Percentiles rank a stretch among this genome's conserved stretches.
Conservation (phyloP, 23 red algal genomes). For the Gracilaria gracilis region DNA sequence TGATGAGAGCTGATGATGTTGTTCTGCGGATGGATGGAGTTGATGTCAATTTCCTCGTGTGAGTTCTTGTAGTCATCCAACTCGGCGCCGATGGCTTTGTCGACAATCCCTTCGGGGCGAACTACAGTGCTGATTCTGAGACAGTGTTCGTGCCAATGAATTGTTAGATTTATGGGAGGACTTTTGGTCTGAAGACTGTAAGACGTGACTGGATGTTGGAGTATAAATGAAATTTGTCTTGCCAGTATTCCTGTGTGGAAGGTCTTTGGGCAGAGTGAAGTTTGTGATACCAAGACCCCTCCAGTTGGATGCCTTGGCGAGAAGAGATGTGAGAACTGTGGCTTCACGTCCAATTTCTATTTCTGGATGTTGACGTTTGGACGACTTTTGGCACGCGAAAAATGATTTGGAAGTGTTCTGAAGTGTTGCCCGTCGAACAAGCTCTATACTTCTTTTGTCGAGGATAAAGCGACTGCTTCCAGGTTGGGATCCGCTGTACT, state of each 20-base stretch:
- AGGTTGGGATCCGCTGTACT: no score
- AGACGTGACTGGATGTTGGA: not conserved
- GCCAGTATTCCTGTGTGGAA: no score
- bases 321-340: no score
- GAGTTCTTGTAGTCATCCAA: not conserved
- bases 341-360: no score
- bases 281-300: no score
- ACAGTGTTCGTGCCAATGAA: not conserved
- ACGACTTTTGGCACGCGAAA: no score
- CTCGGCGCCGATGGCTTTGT: not conserved
- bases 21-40: not conserved
- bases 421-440: not conserved
- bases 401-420: not conserved
- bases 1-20: conserved; percentile 31
- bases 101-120: conserved; percentile 5
- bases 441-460: no score
- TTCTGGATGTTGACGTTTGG: no score
- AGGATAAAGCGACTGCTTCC: no score
- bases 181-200: not conserved
- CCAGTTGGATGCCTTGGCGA: no score
- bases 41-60: not conserved
- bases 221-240: no score
- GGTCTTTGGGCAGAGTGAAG: no score
- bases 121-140: not conserved
- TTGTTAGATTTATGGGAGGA: not conserved